Evolutionary conservation across 495 filamentous ascomycete species (phyloP), one percentile per base, ranked within the genome.

Genomic region (Aspergillus asperescens): DNA sequence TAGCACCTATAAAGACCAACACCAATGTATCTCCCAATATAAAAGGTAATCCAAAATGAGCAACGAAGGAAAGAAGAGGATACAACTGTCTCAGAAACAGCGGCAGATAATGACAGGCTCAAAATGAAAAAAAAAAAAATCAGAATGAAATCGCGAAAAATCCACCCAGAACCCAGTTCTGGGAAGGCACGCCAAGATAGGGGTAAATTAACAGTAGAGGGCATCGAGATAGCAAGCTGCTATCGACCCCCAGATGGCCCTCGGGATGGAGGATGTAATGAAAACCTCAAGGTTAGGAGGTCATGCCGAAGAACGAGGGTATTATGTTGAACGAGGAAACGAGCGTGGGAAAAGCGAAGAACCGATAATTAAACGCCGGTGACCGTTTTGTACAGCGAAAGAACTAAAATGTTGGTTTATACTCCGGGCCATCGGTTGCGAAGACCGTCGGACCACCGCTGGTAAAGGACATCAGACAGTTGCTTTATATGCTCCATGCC

Each of bases 401-500:
- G 13, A 41, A 44, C n/a, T 39, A 34, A 54, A 19, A 45, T 10
- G 24, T 24, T 6, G 10, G 27, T 38, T 62, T 66, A 83, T 16
- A 79, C 64, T 27, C 72, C 70, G 15, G 81, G 79, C 92, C 92
- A 98, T 48, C 92, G 77, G 46, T 77, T 80, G 59, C 84, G 83
- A 61, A 97, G 68, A 12, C 89, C 90, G 54, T 94, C 88, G 1
- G 86, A 78, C 93, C 93, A 98, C 19, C 92, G 80, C 35, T 82
- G 76, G 69, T 95, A 97, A 16, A 98, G 78, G 23, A 95, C 85
- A 70, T 96, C 90, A 9, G 88, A 86, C 22, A 98, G 71, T 64
- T 91, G 82, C 62, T 88, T 89, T 50, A 86, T 87, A 66, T 95
- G 89, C 64, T 95, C 90, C 89, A 95, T 91, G 4, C 89, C 91